Evolutionary conservation across 2,329 filamentous ascomycete genomes (phyloP).

Genomic region (Fusarium sp.): DNA sequence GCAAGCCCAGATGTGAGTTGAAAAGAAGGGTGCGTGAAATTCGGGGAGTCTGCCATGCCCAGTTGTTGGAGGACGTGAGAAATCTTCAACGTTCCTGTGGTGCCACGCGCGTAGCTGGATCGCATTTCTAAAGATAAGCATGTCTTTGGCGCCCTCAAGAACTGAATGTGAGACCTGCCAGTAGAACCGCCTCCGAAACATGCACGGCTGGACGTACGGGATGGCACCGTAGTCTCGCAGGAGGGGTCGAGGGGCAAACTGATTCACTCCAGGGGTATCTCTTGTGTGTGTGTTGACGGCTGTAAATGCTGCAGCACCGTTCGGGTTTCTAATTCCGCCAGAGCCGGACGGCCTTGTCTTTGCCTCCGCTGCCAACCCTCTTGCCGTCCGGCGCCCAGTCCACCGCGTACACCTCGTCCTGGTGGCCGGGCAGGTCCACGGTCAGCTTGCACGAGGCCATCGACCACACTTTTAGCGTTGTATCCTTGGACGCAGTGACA

Average conservation of each 20-base stretch:
- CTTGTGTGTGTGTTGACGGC: conserved; percentile 17
- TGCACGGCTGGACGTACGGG: conserved; percentile 23
- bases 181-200: conserved; percentile 32
- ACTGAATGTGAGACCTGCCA: conserved; percentile 3
- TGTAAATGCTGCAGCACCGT: conserved; percentile 33
- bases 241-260: background rate
- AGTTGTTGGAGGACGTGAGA: conserved; percentile 24
- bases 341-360: conserved; percentile 84
- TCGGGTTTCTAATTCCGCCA: conserved; percentile 71
- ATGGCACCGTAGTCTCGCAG: conserved; percentile 23
- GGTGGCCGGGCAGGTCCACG: conserved; percentile 87
- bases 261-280: conserved; percentile 45
- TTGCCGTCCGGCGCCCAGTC: conserved; percentile 96
- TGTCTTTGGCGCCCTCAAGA: conserved; percentile 6
- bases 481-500: conserved; percentile 91
- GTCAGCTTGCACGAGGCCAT: conserved; percentile 87
- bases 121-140: conserved; percentile 33
- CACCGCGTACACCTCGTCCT: conserved; percentile 93
- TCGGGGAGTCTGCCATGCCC: conserved; percentile 29
- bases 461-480: conserved; percentile 95
- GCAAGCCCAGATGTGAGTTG: background rate
- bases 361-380: conserved; percentile 90
- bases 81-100: conserved; percentile 28
- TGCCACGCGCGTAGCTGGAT: conserved; percentile 25
- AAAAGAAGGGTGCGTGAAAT: conserved; percentile 15